A percentile compares a stretch with the other conserved stretches of the same genome.
These are phyloP conservation scores for Dissophora globulifera DNA, from an alignment of 192 early-diverging fungal species.

Conservation along the genomic window DNA sequence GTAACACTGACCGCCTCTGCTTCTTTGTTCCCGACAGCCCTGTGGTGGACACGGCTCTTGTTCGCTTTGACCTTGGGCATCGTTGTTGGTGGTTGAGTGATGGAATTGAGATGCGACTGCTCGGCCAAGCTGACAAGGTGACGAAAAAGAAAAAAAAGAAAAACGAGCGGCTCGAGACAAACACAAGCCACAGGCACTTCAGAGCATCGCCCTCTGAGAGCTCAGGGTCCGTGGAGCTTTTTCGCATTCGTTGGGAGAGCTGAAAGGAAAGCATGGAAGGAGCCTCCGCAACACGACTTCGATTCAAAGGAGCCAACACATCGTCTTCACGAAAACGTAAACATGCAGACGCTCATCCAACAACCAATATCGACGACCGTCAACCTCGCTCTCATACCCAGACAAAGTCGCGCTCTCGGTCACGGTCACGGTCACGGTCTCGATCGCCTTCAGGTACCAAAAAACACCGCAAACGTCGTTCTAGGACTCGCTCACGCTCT, in stretches of 20 bases:
- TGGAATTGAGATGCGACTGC: too few relatives aligned
- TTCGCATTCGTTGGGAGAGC: too few relatives aligned
- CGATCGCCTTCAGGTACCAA: not conserved
- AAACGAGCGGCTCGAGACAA: not conserved
- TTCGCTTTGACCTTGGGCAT: constrained; percentile 52
- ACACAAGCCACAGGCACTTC: constrained; percentile 12
- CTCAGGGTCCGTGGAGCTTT: not conserved
- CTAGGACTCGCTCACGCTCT: constrained; percentile 1
- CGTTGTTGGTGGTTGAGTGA: not conserved
- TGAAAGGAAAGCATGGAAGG: too few relatives aligned
- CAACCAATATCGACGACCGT: not conserved
- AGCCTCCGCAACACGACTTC: constrained; percentile 26
- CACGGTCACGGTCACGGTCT: constrained; percentile 18
- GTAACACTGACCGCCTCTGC: not conserved
- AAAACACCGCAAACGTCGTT: not conserved
- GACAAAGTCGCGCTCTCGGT: not conserved
- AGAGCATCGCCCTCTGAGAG: too few relatives aligned
- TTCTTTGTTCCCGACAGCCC: constrained; percentile 34
- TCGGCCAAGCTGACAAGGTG: too few relatives aligned
- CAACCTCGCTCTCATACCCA: not conserved
- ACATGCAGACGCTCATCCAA: constrained; percentile 1
- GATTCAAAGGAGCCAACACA: constrained; percentile 21
- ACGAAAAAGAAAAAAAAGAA: not conserved
- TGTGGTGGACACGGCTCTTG: constrained; percentile 48
- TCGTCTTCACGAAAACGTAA: constrained; percentile 9